Base-by-base conservation (phyloP, 306 rosid genomes). In the Lathyrus sativus region DNA sequence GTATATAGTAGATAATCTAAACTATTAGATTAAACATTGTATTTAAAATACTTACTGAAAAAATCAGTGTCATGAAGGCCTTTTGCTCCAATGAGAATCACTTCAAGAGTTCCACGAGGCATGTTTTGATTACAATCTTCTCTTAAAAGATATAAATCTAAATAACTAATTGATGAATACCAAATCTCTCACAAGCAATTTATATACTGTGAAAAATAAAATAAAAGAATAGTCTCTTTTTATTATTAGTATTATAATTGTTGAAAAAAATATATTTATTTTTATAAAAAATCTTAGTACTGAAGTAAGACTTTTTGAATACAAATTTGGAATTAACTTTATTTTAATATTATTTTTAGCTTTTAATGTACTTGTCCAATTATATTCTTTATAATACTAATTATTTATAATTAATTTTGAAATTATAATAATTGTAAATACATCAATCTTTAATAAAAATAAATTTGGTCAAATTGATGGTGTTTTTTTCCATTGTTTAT, bases 21-120 rank as follows among this genome's bases (percentile, higher is more conserved):
- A 26, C 2, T 26, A 26, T 26, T 26, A 26, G 29, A 26, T 26
- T 26, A 26, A 26, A 26, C 6, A 61, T 6, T 69, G 63, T 49
- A 68, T 62, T 31, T 55, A 43, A 10, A 26, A 35, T 24, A 61
- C 73, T 45, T 31, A 82, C 86, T 11, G 58, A 78, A 17, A 62
- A 78, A 75, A 64, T 75, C 75, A 44, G 2, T 44, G 57, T 48
- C 55, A 26, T n/a, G 65, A 11, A 82, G 83, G 62, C 17, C 71
- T 62, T 82, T 62, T 62, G 83, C 86, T 3, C 74, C 56, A 17
- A 75, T 35, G 28, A 82, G 69, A 71, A 78, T 70, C 44, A 82
- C 86, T 78, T 82, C 81, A 62, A 78, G 83, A 2, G 78, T 82
- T 4, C 86, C 86, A 26, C 61, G 80, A 71, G 74, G 64, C 86